These are phyloP conservation scores for Ormosia emarginata DNA, from an alignment of 306 rosid species.

Conservation along the genomic window DNA sequence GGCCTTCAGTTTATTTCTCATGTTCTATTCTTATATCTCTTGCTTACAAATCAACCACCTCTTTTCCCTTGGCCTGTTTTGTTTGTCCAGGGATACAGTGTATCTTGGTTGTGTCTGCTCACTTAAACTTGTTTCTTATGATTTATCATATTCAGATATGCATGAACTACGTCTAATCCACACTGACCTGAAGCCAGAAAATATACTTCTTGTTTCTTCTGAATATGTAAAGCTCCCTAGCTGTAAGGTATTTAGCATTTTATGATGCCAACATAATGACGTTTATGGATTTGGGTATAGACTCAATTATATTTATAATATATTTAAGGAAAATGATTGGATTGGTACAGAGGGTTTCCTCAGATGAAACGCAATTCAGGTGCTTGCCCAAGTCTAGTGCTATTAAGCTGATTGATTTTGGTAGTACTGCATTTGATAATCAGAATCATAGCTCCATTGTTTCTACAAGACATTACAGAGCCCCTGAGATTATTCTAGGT, in stretches of 20 bases:
- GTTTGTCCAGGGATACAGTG: conserved; percentile 42
- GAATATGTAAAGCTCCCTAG: conserved; percentile 86
- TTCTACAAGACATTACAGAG: conserved; percentile 96
- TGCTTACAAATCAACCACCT: conserved; percentile 33
- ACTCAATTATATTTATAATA: conserved; percentile 29
- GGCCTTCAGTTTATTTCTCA: conserved; percentile 52
- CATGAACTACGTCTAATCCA: conserved; percentile 85
- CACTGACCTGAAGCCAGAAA: conserved; percentile 99
- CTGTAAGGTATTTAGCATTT: conserved; percentile 66
- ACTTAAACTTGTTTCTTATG: conserved; percentile 33
- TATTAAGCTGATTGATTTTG: conserved; percentile 99
- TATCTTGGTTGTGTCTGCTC: conserved; percentile 27
- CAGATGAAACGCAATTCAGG: conserved; percentile 77
- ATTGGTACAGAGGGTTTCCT: conserved; percentile 84
- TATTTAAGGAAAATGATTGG: conserved; percentile 42
- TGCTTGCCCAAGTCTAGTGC: conserved; percentile 99
- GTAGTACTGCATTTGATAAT: conserved; percentile 89
- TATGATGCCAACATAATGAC: conserved; percentile 23
- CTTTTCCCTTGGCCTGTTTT: conserved; percentile 39
- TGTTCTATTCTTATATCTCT: conserved; percentile 28
- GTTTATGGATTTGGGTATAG: conserved; percentile 30
- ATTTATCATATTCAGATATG: conserved; percentile 74
- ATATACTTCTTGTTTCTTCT: conserved; percentile 93
- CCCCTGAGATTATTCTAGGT: conserved; percentile 98
- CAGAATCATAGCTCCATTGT: conserved; percentile 93